phyloP scores from a whole-genome alignment of 2,329 filamentous ascomycete genomes.

The Colletotrichum sp. region DNA sequence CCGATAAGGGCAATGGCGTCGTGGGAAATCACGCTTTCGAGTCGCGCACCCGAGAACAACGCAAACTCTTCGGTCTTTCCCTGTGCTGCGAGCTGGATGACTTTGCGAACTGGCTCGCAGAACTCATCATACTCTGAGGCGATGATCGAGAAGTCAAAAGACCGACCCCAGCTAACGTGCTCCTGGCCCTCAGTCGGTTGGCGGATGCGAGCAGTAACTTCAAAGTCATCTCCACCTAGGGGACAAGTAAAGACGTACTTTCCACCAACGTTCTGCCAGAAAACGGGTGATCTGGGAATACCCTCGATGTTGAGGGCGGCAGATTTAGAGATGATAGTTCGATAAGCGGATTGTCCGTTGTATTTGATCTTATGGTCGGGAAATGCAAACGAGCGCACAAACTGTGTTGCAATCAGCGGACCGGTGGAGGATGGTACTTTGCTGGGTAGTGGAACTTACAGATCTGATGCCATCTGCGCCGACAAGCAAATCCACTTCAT shows the following conservation, averaged over 20 bases:
- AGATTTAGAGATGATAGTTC: slow-evolving; percentile 31
- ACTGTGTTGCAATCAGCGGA: slow-evolving; percentile 24
- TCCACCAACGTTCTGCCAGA: slow-evolving; percentile 35
- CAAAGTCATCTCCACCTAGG: slow-evolving; percentile 36
- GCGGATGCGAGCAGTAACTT: slow-evolving; percentile 32
- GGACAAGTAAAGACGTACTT: slow-evolving; percentile 38
- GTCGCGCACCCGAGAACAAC: slow-evolving; percentile 32
- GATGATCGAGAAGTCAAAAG: slow-evolving; percentile 23
- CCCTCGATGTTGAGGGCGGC: slow-evolving; percentile 31
- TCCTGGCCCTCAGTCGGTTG: slow-evolving; percentile 26
- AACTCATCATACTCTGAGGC: slow-evolving; percentile 31
- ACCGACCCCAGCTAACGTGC: slow-evolving; percentile 34
- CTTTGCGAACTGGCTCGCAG: slow-evolving; percentile 31
- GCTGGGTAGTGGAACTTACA: slow-evolving; percentile 26
- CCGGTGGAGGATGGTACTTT: accelerated
- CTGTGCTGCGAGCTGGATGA: slow-evolving; percentile 31
- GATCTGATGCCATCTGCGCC: slow-evolving; percentile 60
- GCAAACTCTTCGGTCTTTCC: slow-evolving; percentile 32
- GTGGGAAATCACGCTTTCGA: slow-evolving; percentile 28
- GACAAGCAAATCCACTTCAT: slow-evolving; percentile 50
- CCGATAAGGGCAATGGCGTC: slow-evolving; percentile 51
- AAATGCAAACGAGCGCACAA: slow-evolving; percentile 44
- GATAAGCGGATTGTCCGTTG: slow-evolving; percentile 39
- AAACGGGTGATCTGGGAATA: slow-evolving; percentile 31
- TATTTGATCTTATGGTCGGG: slow-evolving; percentile 49